Percentiles rank a stretch among this genome's conserved stretches.
phyloP scores from a whole-genome alignment of 768 basidiomycete genomes.

The Pisolithus sp. region DNA sequence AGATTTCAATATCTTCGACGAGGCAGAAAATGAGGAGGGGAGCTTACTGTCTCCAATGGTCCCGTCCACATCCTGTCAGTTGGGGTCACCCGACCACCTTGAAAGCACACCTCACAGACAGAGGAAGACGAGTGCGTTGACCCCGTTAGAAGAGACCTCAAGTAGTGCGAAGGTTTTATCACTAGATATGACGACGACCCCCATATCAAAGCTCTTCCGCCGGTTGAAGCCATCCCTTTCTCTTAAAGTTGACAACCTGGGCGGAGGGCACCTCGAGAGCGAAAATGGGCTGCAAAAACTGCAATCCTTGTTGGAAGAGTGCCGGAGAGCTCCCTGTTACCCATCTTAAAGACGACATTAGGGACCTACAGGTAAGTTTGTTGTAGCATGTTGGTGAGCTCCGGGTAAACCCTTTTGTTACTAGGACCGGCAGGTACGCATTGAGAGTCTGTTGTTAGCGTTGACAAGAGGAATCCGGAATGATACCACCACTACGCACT shows the following conservation, averaged over 20 bases:
- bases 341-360: conserved; percentile 72
- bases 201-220: conserved; percentile 23
- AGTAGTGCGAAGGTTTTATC: conserved; percentile 23
- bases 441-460: conserved; percentile 64
- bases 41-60: conserved; percentile 7
- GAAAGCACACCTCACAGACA: conserved; percentile 4
- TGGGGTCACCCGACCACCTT: not conserved
- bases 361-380: conserved; percentile 62
- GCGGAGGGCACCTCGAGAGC: conserved; percentile 1
- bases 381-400: not conserved
- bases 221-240: conserved; percentile 13
- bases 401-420: conserved; percentile 1
- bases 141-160: conserved; percentile 23
- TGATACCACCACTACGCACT: conserved; percentile 9
- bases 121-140: conserved; percentile 24
- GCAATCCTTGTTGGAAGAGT: conserved; percentile 58
- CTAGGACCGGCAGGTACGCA: conserved; percentile 70
- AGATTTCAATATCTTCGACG: conserved; percentile 45
- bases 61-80: conserved; percentile 7
- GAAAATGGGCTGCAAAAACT: conserved; percentile 47
- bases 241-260: conserved; percentile 23
- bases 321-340: conserved; percentile 58
- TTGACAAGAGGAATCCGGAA: conserved; percentile 63
- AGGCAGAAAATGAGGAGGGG: conserved; percentile 38
- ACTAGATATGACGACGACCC: conserved; percentile 22